Base-by-base conservation (phyloP, 352 stramenopile genomes). In the Blastocystis sp. region DNA sequence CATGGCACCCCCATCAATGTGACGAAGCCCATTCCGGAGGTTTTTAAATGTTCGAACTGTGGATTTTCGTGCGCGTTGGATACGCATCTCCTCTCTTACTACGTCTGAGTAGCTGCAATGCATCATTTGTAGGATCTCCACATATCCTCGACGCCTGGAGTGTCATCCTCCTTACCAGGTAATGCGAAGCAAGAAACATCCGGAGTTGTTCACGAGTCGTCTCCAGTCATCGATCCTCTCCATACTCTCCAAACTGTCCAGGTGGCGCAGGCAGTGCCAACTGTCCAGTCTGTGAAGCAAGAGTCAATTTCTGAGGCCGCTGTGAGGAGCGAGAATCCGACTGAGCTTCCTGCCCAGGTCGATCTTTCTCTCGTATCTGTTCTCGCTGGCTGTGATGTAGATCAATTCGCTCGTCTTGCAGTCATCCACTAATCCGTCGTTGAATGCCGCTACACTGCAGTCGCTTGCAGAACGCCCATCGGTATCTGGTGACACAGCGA, bases 31-130 rank as follows among this genome's bases (percentile, higher is more conserved):
- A 85, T 85, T 26, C 73, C 73, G n/a, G 73, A 85, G 4, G 55
- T 62, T n/a, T 85, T 85, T 45, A 66, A 85, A 34, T 85, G 73
- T 37, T 66, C 45, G 8, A 68, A 68, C 47, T 85, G 73, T 43
- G 73, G 73, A 3, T 85, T 85, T 43, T 50, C 73, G 3, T 85
- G 73, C 56, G 56, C 47, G 50, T 37, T 85, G n/a, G 73, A 85
- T 43, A 85, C 59, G 37, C 73, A 85, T 65, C 34, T 85, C 13
- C 56, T 85, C 6, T 66, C 47, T 8, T 85, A 85, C 63, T 85
- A 85, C 41, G 73, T 85, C 20, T 26, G 50, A 11, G 30, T 13
- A 13, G 8, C 3, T 24, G 9, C 37, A 39, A 13, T 2, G 20
- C n/a, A n/a, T 78, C 39, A 78, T 34, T 4, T n/a, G 20, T 34